Evolutionary conservation across 148 eudicot species (phyloP).

Genomic region (Agrostemma githago): DNA sequence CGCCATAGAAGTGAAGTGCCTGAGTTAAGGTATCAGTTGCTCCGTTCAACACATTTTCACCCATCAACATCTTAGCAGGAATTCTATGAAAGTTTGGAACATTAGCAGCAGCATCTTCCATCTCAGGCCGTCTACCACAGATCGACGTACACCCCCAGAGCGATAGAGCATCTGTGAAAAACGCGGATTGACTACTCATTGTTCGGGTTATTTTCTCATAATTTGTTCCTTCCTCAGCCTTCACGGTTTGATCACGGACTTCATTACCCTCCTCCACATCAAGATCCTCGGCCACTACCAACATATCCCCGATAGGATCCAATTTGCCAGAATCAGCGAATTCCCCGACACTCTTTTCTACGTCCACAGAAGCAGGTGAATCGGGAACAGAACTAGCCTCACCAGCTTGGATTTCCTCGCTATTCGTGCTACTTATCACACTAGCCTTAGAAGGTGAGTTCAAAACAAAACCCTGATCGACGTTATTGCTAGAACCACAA

Average conservation of each 20-base stretch:
- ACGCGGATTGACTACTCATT: conserved; percentile 29
- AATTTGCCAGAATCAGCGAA: conserved; percentile 27
- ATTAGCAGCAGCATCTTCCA: conserved; percentile 49
- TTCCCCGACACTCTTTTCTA: conserved; percentile 20
- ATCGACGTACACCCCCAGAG: conserved; percentile 53
- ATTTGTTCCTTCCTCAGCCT: conserved; percentile 23
- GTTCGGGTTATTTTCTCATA: conserved; percentile 37
- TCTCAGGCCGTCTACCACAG: conserved; percentile 46
- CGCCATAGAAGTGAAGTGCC: conserved; percentile 42
- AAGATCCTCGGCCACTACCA: conserved; percentile 36
- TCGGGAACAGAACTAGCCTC: conserved; percentile 22
- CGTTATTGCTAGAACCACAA: conserved; percentile 26
- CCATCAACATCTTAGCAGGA: conserved; percentile 40
- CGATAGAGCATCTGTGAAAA: conserved; percentile 31
- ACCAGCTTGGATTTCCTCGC: conserved; percentile 23
- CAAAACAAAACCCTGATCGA: conserved; percentile 17
- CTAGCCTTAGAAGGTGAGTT: conserved; percentile 22
- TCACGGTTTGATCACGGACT: conserved; percentile 27
- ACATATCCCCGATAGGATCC: conserved; percentile 28
- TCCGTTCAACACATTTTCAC: conserved; percentile 30
- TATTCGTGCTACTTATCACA: conserved; percentile 22
- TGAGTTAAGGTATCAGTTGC: conserved; percentile 29
- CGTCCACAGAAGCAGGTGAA: conserved; percentile 16
- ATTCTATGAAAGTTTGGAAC: conserved; percentile 39
- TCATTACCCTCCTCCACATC: conserved; percentile 29